Evolutionary conservation across 148 eudicot genomes (phyloP), one percentile per base, ranked within the genome.

Genomic region (Rhododendron kiyosumense): DNA sequence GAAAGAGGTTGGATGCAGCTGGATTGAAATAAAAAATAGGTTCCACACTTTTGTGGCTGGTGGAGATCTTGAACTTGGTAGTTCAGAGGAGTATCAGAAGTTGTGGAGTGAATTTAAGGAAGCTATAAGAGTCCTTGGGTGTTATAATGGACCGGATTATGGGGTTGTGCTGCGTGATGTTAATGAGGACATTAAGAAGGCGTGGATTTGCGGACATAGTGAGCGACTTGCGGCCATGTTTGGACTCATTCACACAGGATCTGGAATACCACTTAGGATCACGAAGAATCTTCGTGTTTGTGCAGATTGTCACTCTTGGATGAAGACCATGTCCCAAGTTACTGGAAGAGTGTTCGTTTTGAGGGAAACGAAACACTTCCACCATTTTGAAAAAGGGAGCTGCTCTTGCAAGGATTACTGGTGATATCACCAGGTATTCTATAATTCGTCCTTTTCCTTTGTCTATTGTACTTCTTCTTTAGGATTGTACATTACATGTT

Each of bases 1-100:
- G 75, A 86, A 89, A 57, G 91, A 86, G 81, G 83, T 87, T 30
- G 89, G 89, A 34, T 91, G 92, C 85, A 91, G 87, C 81, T 91
- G 92, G 91, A 83, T 91, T 84, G 86, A 87, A 38, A 65, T 89
- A 12, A 91, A 86, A 80, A 83, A 86, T 73, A 82, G 34, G 83
- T 45, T 87, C 41, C 87, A 89, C 76, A 86, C 87, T 71, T 91
- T 81, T 54, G 67, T 81, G 59, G 59, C 82, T 26, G 82, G 82
- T 46, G 82, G 54, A 7, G 11, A 45, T 83, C 7, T 52, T 36
- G 71, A 81, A 57, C 32, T 81, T 81, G 15, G 71, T 81, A 34
- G 71, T 81, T 54, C 84, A 10, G n/a, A 81, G 63, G 84, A 81
- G 18, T 81, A 81, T 59, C 38, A 36, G 30, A 34, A 57, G 84